Percentiles rank a stretch among this genome's conserved stretches.
Conservation (phyloP, 2,329 filamentous ascomycete species). For the Epichloe sylvatica region DNA sequence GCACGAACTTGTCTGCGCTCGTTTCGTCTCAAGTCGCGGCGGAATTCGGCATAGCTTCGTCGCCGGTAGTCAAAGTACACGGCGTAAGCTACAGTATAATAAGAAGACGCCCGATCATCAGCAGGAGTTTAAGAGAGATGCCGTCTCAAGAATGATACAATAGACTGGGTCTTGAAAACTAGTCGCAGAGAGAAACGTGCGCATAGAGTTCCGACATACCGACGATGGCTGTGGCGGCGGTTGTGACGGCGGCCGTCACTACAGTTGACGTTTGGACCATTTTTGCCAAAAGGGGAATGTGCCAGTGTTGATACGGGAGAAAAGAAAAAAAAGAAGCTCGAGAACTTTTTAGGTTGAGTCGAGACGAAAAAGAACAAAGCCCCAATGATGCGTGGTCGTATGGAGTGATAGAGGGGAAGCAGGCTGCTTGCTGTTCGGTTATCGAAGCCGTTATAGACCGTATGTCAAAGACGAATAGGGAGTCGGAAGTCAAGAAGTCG, state of each 20-base stretch:
- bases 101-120: neutral
- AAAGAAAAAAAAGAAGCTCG: neutral
- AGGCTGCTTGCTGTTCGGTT: neutral
- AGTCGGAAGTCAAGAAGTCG: neutral
- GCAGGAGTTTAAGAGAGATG: neutral
- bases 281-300: constrained; percentile 2
- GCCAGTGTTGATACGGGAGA: constrained; percentile 3
- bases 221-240: constrained; percentile 43
- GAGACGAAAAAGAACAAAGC: neutral
- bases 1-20: constrained; percentile 57
- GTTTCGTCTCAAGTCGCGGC: constrained; percentile 56
- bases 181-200: neutral
- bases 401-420: neutral
- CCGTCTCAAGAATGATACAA: constrained; percentile 8
- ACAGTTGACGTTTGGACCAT: constrained; percentile 40
- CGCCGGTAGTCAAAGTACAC: constrained; percentile 56
- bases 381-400: neutral
- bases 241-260: constrained; percentile 48
- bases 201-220: constrained; percentile 29
- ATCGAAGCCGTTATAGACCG: neutral
- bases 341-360: neutral
- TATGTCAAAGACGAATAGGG: neutral
- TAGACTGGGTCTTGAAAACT: neutral
- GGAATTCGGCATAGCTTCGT: constrained; percentile 50
- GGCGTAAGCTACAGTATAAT: constrained; percentile 38